These are phyloP conservation scores for Trichoderma atroviride DNA, from an alignment of 2,329 filamentous ascomycete genomes.

Conservation along the genomic window DNA sequence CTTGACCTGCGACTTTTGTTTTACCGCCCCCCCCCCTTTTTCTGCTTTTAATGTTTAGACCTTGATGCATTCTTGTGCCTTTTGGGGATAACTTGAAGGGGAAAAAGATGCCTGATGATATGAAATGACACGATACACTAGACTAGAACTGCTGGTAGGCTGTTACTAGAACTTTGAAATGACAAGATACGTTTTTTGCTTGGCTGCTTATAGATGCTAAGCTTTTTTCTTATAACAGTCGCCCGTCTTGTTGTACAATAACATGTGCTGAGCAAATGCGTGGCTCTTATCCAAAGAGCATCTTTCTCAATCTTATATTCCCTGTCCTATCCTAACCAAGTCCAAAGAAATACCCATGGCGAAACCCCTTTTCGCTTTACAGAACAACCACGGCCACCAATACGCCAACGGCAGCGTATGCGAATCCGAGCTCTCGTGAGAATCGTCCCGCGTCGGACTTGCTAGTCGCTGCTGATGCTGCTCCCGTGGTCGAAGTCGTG, in stretches of 20 bases:
- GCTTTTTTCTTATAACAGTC: not conserved
- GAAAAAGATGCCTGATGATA: constrained; percentile 16
- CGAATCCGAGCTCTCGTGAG: not conserved
- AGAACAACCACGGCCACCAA: not conserved
- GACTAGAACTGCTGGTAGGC: constrained; percentile 14
- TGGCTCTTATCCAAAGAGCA: not conserved
- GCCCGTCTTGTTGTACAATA: constrained; percentile 16
- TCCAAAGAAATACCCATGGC: not conserved
- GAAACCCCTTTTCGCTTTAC: not conserved
- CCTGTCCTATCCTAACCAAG: not conserved
- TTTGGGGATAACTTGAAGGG: not conserved
- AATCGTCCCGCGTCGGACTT: not conserved
- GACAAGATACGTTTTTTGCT: constrained; percentile 9
- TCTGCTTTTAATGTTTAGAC: constrained; percentile 16
- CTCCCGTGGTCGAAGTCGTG: not conserved
- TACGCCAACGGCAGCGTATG: not conserved
- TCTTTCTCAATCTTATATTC: not conserved
- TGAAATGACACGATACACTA: constrained; percentile 24
- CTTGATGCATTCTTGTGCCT: constrained; percentile 8
- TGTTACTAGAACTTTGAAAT: constrained; percentile 17
- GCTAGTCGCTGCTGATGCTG: not conserved
- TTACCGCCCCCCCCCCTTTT: not conserved
- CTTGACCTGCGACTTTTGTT: not conserved
- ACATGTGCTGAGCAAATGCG: not conserved
- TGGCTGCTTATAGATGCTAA: constrained; percentile 1